Evolutionary conservation across 2,329 filamentous ascomycete species (phyloP).

Genomic region (Zasmidium cellare): DNA sequence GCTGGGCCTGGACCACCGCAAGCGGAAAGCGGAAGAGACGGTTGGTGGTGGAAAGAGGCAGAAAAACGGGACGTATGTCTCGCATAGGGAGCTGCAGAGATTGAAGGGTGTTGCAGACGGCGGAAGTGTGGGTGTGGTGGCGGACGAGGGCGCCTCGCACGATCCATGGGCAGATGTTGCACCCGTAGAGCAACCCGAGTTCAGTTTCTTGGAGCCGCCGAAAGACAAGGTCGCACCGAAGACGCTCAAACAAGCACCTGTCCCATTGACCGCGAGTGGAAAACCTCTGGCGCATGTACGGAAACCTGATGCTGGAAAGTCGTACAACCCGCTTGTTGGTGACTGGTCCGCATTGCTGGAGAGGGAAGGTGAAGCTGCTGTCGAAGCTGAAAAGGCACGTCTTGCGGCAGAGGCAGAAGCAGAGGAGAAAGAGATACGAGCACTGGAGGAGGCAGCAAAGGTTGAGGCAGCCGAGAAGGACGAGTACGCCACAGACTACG

Average conservation of each 20-base stretch:
- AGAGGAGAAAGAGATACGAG: conserved; percentile 65
- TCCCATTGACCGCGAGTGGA: conserved; percentile 80
- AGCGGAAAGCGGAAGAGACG: conserved; percentile 71
- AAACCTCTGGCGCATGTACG: conserved; percentile 76
- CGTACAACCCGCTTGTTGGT: conserved; percentile 86
- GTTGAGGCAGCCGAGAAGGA: conserved; percentile 72
- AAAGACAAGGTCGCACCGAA: conserved; percentile 69
- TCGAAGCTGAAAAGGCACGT: conserved; percentile 76
- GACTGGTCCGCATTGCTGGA: conserved; percentile 80
- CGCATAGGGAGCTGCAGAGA: conserved; percentile 77
- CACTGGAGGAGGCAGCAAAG: conserved; percentile 71
- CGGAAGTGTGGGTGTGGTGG: conserved; percentile 56
- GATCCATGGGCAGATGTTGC: conserved; percentile 73
- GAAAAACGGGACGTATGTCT: conserved; percentile 72
- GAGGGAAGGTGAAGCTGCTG: conserved; percentile 73
- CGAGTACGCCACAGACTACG: conserved; percentile 61
- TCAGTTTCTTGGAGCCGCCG: conserved; percentile 64
- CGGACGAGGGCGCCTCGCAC: conserved; percentile 59
- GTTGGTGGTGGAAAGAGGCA: conserved; percentile 62
- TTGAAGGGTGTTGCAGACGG: conserved; percentile 75
- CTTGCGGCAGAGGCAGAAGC: conserved; percentile 68
- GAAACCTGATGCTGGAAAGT: conserved; percentile 78
- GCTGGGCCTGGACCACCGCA: conserved; percentile 73
- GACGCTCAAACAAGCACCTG: conserved; percentile 73
- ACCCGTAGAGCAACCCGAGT: conserved; percentile 51